Evolutionary conservation across 495 filamentous ascomycete species (phyloP).

Genomic region (Aspergillus cavernicola): DNA sequence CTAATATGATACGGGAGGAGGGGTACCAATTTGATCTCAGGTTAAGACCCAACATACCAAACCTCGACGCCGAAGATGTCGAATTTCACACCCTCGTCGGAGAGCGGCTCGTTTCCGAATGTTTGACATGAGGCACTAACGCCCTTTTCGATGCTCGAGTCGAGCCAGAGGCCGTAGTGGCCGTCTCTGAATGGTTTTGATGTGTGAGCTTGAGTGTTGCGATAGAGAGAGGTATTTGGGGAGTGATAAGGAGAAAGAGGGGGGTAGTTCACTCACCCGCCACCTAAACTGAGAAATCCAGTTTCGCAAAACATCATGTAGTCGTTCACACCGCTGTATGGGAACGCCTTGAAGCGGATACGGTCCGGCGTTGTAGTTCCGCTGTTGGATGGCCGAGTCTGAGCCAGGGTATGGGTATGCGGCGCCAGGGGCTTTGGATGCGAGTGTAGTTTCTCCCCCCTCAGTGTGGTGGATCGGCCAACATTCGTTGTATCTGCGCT

Average conservation of each 20-base stretch:
- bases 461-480: constrained; percentile 67
- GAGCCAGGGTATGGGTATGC: constrained; percentile 28
- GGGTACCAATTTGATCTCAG: too few relatives aligned
- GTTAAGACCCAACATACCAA: constrained; percentile 68
- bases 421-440: constrained; percentile 16
- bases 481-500: constrained; percentile 67
- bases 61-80: constrained; percentile 88
- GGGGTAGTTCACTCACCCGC: constrained; percentile 62
- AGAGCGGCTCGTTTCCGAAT: constrained; percentile 94
- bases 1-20: too few relatives aligned
- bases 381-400: constrained; percentile 21
- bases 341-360: constrained; percentile 94
- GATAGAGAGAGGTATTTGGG: neutral
- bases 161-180: constrained; percentile 88
- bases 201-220: neutral
- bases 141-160: constrained; percentile 82
- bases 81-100: constrained; percentile 90
- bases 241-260: constrained; percentile 1
- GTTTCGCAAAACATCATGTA: constrained; percentile 92
- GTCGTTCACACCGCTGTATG: constrained; percentile 92
- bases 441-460: constrained; percentile 16
- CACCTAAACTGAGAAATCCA: constrained; percentile 80
- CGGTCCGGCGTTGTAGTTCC: constrained; percentile 53
- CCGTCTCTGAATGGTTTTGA: constrained; percentile 58
- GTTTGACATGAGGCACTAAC: constrained; percentile 78